phyloP scores from a whole-genome alignment of 139 green algal genomes.

The Zygnema cylindricum region DNA sequence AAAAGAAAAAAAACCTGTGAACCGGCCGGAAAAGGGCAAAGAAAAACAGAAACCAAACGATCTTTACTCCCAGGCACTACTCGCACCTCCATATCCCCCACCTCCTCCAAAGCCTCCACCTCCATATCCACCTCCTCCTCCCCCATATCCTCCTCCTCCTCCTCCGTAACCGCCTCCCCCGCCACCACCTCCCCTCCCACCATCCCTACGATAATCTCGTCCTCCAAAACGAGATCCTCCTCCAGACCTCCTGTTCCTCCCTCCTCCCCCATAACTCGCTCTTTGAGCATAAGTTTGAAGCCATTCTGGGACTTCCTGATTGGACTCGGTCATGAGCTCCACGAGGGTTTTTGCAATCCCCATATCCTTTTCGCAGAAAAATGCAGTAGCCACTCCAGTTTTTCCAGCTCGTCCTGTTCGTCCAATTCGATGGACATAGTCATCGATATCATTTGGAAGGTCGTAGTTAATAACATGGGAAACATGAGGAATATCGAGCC shows the following conservation, averaged over 20 bases:
- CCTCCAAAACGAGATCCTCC: background rate
- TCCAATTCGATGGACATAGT: conserved; percentile 92
- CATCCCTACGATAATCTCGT: background rate
- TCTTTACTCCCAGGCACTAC: background rate
- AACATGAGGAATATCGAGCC: conserved; percentile 89
- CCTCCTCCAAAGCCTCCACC: background rate
- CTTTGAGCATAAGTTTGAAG: background rate
- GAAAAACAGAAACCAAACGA: background rate
- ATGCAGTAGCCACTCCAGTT: conserved; percentile 84
- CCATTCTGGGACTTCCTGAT: conserved; percentile 24
- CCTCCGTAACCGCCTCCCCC: background rate
- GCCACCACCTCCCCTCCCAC: background rate
- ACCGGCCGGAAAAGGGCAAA: too few species aligned
- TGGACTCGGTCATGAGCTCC: conserved; percentile 21
- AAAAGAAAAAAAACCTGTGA: too few species aligned
- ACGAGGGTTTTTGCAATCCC: conserved; percentile 21
- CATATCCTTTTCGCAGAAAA: conserved; percentile 77
- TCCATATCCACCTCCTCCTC: background rate
- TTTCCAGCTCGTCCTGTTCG: conserved; percentile 92
- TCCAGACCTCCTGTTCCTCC: background rate
- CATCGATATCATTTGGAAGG: conserved; percentile 94
- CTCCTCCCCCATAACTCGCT: background rate
- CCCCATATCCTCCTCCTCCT: background rate
- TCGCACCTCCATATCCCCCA: background rate
- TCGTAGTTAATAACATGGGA: conserved; percentile 96